These are phyloP conservation scores for Sporothrix phasma DNA, from an alignment of 2,329 filamentous ascomycete species.

Conservation along the genomic window DNA sequence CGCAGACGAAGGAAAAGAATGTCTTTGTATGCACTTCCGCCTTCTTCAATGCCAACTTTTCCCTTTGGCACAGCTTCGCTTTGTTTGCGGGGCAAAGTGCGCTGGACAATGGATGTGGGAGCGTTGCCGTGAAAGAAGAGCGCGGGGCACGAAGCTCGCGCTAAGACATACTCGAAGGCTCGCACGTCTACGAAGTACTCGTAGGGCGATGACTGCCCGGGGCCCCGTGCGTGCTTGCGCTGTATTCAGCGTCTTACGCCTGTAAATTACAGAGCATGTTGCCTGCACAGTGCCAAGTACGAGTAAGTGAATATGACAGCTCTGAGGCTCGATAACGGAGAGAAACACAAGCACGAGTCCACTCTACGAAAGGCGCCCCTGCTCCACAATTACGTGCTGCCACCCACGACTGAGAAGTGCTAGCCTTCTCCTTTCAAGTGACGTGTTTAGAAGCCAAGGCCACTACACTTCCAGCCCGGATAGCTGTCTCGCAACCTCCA, in stretches of 20 bases:
- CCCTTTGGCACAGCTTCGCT: neutral
- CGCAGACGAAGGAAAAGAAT: neutral
- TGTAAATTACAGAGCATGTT: no score
- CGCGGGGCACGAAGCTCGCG: neutral
- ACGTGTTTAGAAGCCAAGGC: slow-evolving; percentile 8
- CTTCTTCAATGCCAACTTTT: slow-evolving; percentile 6
- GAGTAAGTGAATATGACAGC: no score
- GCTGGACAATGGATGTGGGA: neutral
- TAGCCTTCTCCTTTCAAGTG: slow-evolving; percentile 3
- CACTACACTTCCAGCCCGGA: neutral
- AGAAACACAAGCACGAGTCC: neutral
- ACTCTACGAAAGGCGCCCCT: neutral
- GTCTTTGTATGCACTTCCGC: slow-evolving; percentile 1
- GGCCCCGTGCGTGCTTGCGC: neutral
- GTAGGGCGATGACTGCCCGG: neutral
- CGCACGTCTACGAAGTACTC: no score
- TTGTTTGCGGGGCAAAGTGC: slow-evolving; percentile 2
- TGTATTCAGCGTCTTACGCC: no score
- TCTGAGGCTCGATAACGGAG: neutral
- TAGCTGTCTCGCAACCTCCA: neutral
- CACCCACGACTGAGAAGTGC: neutral
- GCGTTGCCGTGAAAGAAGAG: neutral
- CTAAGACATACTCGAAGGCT: no score
- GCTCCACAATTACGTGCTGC: neutral
- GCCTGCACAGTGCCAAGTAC: neutral